These are phyloP conservation scores for Dinochytrium kinnereticum DNA, from an alignment of 371 early-diverging fungal species.

Conservation along the genomic window DNA sequence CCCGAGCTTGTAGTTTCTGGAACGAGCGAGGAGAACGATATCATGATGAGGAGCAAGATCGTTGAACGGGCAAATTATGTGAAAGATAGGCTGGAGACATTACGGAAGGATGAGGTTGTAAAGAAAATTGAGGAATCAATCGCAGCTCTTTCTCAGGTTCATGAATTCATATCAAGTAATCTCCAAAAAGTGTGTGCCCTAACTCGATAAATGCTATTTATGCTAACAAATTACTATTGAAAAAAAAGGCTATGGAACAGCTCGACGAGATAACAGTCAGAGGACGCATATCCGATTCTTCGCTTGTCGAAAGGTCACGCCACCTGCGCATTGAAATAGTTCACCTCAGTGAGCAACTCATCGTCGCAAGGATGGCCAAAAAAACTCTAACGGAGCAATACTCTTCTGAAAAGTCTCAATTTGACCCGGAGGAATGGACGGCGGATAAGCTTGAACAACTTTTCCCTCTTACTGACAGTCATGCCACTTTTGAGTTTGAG, in stretches of 20 bases:
- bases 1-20: background rate
- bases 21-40: background rate
- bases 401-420: slow-evolving; percentile 3
- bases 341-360: slow-evolving; percentile 2
- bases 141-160: background rate
- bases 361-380: background rate
- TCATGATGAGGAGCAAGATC: background rate
- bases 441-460: slow-evolving; percentile 15
- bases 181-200: no score
- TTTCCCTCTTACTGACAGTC: slow-evolving; percentile 17
- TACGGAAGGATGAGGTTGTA: background rate
- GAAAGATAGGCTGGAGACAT: background rate
- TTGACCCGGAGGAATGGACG: slow-evolving; percentile 30
- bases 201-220: no score
- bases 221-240: background rate
- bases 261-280: slow-evolving; percentile 7
- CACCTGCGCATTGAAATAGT: slow-evolving; percentile 12
- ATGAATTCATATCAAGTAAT: slow-evolving; percentile 4
- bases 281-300: background rate
- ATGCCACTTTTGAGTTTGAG: background rate
- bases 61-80: background rate
- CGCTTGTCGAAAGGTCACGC: background rate
- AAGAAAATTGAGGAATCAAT: background rate
- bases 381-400: background rate
- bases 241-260: background rate